Evolutionary conservation across 257 asterid genomes (phyloP), one percentile per base, ranked within the genome.

Genomic region (Nemophila menziesii): DNA sequence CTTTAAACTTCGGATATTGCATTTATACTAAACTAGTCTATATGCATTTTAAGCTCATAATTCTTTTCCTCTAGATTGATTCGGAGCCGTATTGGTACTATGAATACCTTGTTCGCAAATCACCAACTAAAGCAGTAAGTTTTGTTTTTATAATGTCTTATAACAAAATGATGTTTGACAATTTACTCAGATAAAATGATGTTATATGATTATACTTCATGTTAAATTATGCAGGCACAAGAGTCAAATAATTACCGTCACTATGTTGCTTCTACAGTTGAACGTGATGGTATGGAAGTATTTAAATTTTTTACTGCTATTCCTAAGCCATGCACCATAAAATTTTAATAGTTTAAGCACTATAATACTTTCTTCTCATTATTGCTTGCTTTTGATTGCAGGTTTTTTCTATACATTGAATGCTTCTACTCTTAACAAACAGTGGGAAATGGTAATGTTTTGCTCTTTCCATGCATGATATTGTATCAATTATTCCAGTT

Each of bases 1-100:
- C 33, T 42, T 16, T 42, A 49, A 15, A 20, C 44, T 48, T 15
- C 4, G 23, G 18, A 16, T 33, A 29, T 57, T 36, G 20, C 36
- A 11, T 48, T 2, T 41, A 41, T 2, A 18, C 9, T 22, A 8
- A 13, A 41, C 20, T 18, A 17, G 20, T 41, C 9, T 9, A 19
- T n/a, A 41, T 43, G 46, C 59, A 53, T 9, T 43, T 40, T 13
- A 42, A 34, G 14, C 52, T 23, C 54, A 38, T 22, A 23, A 21
- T 33, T 52, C 22, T 58, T 34, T 46, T 39, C 20, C 14, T 39
- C 46, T 39, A 89, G 98, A 70, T 90, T 72, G 94, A 90, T 48
- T 86, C 85, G 10, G 86, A 80, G 52, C 77, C 84, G 33, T 90
- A 90, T 55, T 90, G 98, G 98, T 80, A 74, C 44, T 85, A 72